Conservation (phyloP, 2,329 filamentous ascomycete species). For the Fusarium sp. region DNA sequence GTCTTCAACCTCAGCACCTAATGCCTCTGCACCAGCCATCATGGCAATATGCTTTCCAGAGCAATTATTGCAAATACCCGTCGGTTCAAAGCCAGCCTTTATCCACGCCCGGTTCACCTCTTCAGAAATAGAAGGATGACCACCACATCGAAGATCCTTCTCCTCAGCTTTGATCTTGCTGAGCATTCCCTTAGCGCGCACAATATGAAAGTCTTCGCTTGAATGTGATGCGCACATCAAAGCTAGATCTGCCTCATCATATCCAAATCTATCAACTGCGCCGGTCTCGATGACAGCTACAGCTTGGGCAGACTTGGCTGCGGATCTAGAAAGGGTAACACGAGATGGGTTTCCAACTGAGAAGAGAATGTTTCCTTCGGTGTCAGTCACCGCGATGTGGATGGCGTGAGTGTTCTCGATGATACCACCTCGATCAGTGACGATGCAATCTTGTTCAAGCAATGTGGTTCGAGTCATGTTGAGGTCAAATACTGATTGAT, state of each 20-base stretch:
- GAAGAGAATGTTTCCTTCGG: constrained; percentile 55
- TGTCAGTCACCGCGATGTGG: constrained; percentile 59
- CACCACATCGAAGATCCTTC: constrained; percentile 58
- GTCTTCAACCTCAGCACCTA: constrained; percentile 49
- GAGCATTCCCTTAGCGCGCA: constrained; percentile 56
- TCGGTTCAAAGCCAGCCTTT: constrained; percentile 54
- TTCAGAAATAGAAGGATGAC: constrained; percentile 55
- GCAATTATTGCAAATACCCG: constrained; percentile 59
- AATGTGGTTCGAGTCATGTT: constrained; percentile 32
- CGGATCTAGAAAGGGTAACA: constrained; percentile 59
- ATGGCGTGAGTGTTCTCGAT: constrained; percentile 61
- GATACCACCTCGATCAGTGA: constrained; percentile 56
- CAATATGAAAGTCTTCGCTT: constrained; percentile 58
- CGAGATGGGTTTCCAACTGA: constrained; percentile 57
- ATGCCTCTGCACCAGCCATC: constrained; percentile 57
- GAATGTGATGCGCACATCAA: constrained; percentile 63
- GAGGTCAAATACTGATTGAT: neutral
- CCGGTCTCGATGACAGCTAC: constrained; percentile 60
- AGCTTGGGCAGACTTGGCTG: constrained; percentile 61
- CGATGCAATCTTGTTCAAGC: constrained; percentile 49
- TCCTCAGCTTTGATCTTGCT: constrained; percentile 52
- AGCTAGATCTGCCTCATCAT: constrained; percentile 59
- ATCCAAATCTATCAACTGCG: constrained; percentile 52
- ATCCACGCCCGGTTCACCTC: constrained; percentile 57
- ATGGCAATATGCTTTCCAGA: constrained; percentile 64